phyloP scores from a whole-genome alignment of 371 early-diverging fungal genomes.

The Cokeromyces recurvatus region DNA sequence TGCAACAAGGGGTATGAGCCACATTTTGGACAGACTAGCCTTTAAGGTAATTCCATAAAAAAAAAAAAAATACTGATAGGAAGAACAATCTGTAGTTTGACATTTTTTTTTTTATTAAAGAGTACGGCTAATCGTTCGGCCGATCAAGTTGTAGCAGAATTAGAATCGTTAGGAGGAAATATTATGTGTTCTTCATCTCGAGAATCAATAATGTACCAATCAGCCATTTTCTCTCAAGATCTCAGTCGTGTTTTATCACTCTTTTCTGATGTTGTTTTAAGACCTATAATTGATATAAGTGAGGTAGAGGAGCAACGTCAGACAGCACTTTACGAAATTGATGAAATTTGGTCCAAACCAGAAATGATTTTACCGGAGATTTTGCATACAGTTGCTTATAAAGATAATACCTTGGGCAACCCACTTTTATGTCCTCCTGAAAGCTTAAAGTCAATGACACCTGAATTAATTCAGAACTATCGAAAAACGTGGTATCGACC shows the following conservation, averaged over 20 bases:
- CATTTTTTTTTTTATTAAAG: conserved; percentile 14
- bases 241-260: conserved; percentile 65
- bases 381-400: conserved; percentile 82
- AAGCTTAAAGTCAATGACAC: conserved; percentile 62
- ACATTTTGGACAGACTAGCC: conserved; percentile 86
- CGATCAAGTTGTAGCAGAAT: conserved; percentile 66
- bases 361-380: conserved; percentile 86
- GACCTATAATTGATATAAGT: conserved; percentile 62
- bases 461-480: conserved; percentile 64
- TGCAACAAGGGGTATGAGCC: conserved; percentile 69
- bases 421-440: conserved; percentile 74
- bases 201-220: conserved; percentile 93
- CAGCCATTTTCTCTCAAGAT: conserved; percentile 84
- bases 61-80: not conserved
- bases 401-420: conserved; percentile 80
- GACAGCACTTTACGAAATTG: conserved; percentile 80
- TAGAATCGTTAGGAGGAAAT: conserved; percentile 89
- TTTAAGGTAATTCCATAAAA: conserved; percentile 67
- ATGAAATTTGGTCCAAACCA: conserved; percentile 79
- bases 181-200: conserved; percentile 87
- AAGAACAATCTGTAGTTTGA: not conserved
- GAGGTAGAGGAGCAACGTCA: conserved; percentile 84
- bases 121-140: conserved; percentile 60
- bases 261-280: conserved; percentile 76
- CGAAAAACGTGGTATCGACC: conserved; percentile 81